Evolutionary conservation across 2,329 filamentous ascomycete species (phyloP).

Genomic region (Diaporthe nobilis): DNA sequence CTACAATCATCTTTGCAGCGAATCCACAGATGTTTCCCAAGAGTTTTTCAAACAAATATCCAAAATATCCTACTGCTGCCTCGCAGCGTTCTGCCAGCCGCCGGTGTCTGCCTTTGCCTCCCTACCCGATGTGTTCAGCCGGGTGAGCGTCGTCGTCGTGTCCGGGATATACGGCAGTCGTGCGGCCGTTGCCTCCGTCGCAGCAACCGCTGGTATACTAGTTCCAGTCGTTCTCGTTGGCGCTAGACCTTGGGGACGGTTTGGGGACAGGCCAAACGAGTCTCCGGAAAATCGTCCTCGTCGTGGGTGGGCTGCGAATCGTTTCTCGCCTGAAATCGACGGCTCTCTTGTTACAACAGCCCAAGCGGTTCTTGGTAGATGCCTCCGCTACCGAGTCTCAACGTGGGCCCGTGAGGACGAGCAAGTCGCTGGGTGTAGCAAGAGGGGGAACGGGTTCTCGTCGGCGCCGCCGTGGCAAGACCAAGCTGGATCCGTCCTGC

Average conservation of each 20-base stretch:
- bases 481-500: constrained; percentile 6
- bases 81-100: constrained; percentile 31
- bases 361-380: background rate
- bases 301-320: background rate
- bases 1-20: constrained; percentile 54
- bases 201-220: background rate
- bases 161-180: background rate
- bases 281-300: background rate
- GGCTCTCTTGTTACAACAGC: background rate
- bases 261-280: background rate
- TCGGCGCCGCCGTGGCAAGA: background rate
- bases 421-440: background rate
- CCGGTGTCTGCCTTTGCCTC: background rate
- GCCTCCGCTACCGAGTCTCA: background rate
- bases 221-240: background rate
- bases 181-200: background rate
- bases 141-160: background rate
- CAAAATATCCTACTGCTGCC: constrained; percentile 21
- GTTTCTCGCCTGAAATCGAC: background rate
- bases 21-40: background rate
- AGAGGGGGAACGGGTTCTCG: constrained; percentile 10
- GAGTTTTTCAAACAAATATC: constrained; percentile 12
- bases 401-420: background rate
- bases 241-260: background rate
- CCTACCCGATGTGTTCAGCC: constrained; percentile 1